Evolutionary conservation across 441 rosid genomes (phyloP).

Genomic region (Erodium moschatum): DNA sequence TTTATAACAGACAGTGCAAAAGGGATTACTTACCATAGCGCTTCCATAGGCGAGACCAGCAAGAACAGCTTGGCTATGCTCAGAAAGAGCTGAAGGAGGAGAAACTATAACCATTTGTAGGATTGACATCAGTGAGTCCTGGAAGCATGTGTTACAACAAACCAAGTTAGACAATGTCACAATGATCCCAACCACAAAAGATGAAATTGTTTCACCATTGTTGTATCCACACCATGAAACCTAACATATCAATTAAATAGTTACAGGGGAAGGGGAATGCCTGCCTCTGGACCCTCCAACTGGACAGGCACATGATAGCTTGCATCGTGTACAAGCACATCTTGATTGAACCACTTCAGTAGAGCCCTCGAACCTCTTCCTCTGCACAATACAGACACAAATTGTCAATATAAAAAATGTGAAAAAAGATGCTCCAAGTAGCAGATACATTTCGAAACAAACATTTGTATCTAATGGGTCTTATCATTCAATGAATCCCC

Average conservation of each 20-base stretch:
- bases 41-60: conserved; percentile 49
- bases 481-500: not conserved
- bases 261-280: conserved; percentile 27
- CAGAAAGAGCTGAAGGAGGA: conserved; percentile 34
- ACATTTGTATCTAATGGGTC: conserved; percentile 5
- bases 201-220: not conserved
- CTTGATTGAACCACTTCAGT: conserved; percentile 54
- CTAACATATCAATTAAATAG: not conserved
- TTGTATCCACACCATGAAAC: not conserved
- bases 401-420: not conserved
- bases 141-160: conserved; percentile 16
- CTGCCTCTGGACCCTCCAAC: conserved; percentile 84
- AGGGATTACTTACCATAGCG: conserved; percentile 48
- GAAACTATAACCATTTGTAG: conserved; percentile 49
- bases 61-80: conserved; percentile 35
- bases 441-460: not conserved
- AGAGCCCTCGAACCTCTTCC: conserved; percentile 90
- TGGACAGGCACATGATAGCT: conserved; percentile 66
- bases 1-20: not conserved
- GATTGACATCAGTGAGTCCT: conserved; percentile 53
- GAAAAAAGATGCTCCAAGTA: not conserved
- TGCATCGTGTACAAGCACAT: conserved; percentile 77
- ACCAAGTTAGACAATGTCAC: not conserved
- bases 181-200: not conserved
- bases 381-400: conserved; percentile 33